Percentiles rank a stretch among this genome's conserved stretches.
Conservation (phyloP, 2,329 filamentous ascomycete species). For the Fusarium tuaranense region DNA sequence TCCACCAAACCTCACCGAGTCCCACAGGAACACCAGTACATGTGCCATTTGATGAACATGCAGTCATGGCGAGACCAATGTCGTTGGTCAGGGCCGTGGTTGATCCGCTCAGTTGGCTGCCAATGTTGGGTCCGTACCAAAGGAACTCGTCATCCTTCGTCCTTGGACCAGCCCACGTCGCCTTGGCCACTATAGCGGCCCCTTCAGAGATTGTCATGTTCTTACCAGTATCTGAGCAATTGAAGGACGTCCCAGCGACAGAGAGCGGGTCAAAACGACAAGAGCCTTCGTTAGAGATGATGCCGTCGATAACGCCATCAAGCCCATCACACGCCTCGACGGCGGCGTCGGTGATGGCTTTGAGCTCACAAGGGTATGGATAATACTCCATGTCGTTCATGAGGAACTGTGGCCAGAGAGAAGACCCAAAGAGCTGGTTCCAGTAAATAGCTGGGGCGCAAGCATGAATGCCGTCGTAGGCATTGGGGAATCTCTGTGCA, state of each 20-base stretch:
- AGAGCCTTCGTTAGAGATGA: background rate
- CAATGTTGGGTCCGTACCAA: background rate
- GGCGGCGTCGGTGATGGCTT: background rate
- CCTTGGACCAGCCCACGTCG: background rate
- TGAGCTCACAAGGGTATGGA: background rate
- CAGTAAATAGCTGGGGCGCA: background rate
- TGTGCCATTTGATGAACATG: background rate
- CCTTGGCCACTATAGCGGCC: background rate
- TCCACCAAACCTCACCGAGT: background rate
- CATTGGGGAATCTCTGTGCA: background rate
- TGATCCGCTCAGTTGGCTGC: background rate
- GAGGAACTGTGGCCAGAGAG: background rate
- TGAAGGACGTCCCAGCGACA: background rate
- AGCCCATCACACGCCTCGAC: background rate
- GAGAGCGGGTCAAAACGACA: background rate
- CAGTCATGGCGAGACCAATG: background rate
- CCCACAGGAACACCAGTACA: background rate
- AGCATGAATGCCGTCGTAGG: background rate
- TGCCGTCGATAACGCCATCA: background rate
- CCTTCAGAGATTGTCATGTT: background rate
- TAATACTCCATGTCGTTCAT: background rate
- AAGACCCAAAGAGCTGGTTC: background rate
- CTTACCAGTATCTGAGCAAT: background rate
- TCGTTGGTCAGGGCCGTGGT: background rate
- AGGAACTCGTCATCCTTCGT: background rate